phyloP scores from a whole-genome alignment of 1,284 basidiomycete genomes.

The Chondrostereum purpureum region DNA sequence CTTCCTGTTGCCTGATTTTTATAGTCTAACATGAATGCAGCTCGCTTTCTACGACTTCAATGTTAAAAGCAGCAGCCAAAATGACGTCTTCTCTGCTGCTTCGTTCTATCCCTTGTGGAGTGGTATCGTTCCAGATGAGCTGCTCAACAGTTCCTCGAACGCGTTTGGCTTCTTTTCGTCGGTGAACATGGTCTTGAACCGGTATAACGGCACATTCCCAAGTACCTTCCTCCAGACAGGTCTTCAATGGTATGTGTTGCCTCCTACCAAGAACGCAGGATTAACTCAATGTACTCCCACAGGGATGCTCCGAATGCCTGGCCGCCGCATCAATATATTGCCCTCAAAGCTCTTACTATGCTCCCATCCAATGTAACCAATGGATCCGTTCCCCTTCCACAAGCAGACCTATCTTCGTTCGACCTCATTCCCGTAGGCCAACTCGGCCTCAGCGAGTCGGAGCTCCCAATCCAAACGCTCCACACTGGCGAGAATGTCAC shows the following conservation, averaged over 20 bases:
- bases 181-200: conserved; percentile 71
- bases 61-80: conserved; percentile 56
- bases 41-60: conserved; percentile 89
- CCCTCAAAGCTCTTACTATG: conserved; percentile 69
- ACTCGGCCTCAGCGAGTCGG: conserved; percentile 58
- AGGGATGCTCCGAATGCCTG: conserved; percentile 76
- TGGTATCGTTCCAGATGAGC: conserved; percentile 72
- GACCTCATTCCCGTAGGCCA: conserved; percentile 69
- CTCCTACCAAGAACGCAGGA: not conserved
- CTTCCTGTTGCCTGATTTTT: not conserved
- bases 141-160: conserved; percentile 38
- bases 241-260: conserved; percentile 63
- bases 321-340: conserved; percentile 85
- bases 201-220: conserved; percentile 79
- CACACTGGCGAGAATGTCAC: conserved; percentile 46
- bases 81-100: conserved; percentile 60
- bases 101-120: conserved; percentile 87
- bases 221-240: conserved; percentile 73
- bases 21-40: conserved; percentile 10
- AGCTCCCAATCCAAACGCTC: conserved; percentile 64
- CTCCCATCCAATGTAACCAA: conserved; percentile 65
- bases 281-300: not conserved
- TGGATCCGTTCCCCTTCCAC: conserved; percentile 41
- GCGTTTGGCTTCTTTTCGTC: conserved; percentile 73
- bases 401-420: conserved; percentile 51